Percentiles rank a stretch among this genome's conserved stretches.
phyloP scores from a whole-genome alignment of 805 yeast species.

The Tetrapisispora phaffii region DNA sequence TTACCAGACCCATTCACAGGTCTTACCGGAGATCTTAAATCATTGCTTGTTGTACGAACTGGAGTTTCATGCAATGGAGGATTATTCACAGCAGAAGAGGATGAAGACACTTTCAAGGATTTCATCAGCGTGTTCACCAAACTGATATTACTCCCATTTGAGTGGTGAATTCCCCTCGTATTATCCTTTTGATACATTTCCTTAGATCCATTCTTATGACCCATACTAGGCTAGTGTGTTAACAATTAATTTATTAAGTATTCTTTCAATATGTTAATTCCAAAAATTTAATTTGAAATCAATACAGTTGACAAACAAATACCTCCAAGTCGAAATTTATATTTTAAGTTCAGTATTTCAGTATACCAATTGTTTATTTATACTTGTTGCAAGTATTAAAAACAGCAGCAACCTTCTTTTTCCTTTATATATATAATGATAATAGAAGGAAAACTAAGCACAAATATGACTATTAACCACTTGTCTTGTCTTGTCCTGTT shows the following conservation, averaged over 20 bases:
- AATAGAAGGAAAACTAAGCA: too few relatives aligned
- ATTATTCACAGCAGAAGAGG: slow-evolving; percentile 6
- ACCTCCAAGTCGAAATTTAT: too few relatives aligned
- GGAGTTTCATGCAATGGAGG: slow-evolving; percentile 3
- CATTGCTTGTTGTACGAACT: slow-evolving; percentile 2
- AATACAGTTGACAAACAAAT: background rate
- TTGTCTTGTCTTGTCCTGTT: too few relatives aligned
- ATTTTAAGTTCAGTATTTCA: too few relatives aligned
- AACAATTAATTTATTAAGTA: too few relatives aligned
- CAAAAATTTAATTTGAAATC: background rate
- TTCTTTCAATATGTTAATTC: too few relatives aligned
- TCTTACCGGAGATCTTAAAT: background rate
- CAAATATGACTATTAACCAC: too few relatives aligned
- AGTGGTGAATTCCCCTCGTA: slow-evolving; percentile 3
- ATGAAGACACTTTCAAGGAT: slow-evolving; percentile 23
- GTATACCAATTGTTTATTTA: too few relatives aligned
- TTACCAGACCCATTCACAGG: slow-evolving; percentile 11
- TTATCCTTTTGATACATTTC: slow-evolving; percentile 23
- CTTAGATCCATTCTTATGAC: slow-evolving; percentile 19
- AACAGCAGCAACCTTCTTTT: too few relatives aligned
- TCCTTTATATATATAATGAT: too few relatives aligned
- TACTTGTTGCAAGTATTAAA: too few relatives aligned
- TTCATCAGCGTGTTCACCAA: slow-evolving; percentile 22
- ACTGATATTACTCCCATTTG: slow-evolving; percentile 7
- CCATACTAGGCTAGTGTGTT: slow-evolving; percentile 15